Base-by-base conservation (phyloP, 108 stramenopile genomes). In the Aurantiochytrium sp. region DNA sequence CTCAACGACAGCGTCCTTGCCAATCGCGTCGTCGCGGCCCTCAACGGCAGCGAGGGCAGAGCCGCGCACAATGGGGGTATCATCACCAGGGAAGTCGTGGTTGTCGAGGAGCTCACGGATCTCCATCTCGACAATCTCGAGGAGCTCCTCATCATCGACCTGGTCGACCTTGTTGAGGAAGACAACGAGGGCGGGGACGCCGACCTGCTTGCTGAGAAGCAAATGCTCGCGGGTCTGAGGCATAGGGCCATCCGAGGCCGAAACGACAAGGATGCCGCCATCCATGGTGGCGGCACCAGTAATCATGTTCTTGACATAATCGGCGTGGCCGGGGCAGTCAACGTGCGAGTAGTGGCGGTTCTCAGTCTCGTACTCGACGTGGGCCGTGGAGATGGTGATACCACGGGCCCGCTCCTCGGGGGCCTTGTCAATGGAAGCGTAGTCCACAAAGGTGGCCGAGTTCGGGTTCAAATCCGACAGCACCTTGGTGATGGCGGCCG, bases 271-370 rank as follows among this genome's bases (percentile, higher is more conserved):
- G 89, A 99, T 99, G 44, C 93, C 99, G 72, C 99, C 99, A 90
- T 99, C 99, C 99, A 99, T 99, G 92, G 98, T 98, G 29, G 99
- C 98, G 18, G 99, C 99, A 42, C 99, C 99, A 5, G 99, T 99
- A 94, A 99, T 99, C 98, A 99, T 98, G 93, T 99, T 99, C 94
- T 99, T 99, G 55, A 99, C 99, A 93, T 99, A 99, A 96, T 99
- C 99, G 6, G 99, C 99, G 94, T 99, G 99, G 60, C 99, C 99
- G 45, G 99, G 99, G 92, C 98, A 99, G 95, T 99, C 99, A 90
- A 99, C 98, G 94, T 99, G 99, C 59, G 98, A 98, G 91, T 99
- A 99, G 92, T 99, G 99, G 60, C 99, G 93, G 72, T 92, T 97
- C 12, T 55, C 95, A 5, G 99, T 99, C 94, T 92, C 90, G 87